phyloP scores from a whole-genome alignment of 2,329 filamentous ascomycete species.

The Diaporthe destruens region DNA sequence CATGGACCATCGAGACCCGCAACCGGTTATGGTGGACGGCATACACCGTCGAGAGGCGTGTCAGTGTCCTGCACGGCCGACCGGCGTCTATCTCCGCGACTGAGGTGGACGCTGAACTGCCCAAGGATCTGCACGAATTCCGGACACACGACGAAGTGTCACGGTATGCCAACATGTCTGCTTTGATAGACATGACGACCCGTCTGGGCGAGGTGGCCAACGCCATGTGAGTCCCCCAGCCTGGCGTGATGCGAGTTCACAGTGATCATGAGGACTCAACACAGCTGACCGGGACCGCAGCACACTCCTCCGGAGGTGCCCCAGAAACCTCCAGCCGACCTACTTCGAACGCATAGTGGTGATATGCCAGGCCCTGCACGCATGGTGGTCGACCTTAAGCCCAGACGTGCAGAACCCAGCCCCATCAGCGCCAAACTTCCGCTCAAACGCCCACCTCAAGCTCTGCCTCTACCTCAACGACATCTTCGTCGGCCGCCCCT shows the following conservation, averaged over 20 bases:
- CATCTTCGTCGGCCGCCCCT: conserved; percentile 66
- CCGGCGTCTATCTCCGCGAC: conserved; percentile 65
- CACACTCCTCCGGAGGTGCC: conserved; percentile 53
- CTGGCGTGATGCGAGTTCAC: not conserved
- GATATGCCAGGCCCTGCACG: conserved; percentile 53
- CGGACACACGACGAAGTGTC: conserved; percentile 27
- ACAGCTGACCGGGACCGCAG: conserved; percentile 48
- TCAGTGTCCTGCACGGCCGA: conserved; percentile 68
- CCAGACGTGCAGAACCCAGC: conserved; percentile 56
- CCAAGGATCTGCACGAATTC: conserved; percentile 57
- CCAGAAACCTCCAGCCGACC: conserved; percentile 54
- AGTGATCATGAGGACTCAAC: not conserved
- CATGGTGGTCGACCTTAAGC: conserved; percentile 57
- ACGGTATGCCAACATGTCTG: conserved; percentile 39
- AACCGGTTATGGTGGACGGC: conserved; percentile 70
- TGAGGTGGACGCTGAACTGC: conserved; percentile 67
- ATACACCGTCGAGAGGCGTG: conserved; percentile 68
- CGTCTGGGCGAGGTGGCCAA: conserved; percentile 55
- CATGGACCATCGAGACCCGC: conserved; percentile 62
- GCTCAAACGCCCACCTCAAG: conserved; percentile 63
- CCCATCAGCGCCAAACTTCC: conserved; percentile 56
- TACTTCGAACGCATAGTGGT: conserved; percentile 55
- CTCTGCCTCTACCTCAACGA: conserved; percentile 66
- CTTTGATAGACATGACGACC: conserved; percentile 49
- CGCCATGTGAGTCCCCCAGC: conserved; percentile 51